Conservation (phyloP, 805 yeast species). For the Pichia pseudocactophila region DNA sequence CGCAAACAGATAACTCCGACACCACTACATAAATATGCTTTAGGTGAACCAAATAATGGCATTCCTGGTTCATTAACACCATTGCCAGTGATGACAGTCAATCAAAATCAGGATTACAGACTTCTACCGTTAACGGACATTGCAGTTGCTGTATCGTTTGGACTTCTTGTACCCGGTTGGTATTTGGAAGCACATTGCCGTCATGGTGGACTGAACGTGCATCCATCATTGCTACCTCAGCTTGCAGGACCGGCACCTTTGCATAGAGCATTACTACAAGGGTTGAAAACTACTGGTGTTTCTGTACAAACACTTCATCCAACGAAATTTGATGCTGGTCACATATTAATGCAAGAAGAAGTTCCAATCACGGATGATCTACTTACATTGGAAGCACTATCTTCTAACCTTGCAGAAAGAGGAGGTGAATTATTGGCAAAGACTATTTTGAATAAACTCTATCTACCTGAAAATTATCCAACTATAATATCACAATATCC, state of each 20-base stretch:
- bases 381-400: slow-evolving; percentile 26
- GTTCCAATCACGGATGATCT: not conserved
- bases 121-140: not conserved
- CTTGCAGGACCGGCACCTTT: slow-evolving; percentile 88
- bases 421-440: slow-evolving; percentile 53
- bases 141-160: slow-evolving; percentile 82
- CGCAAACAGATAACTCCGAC: slow-evolving; percentile 27
- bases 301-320: slow-evolving; percentile 89
- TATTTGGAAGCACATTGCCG: slow-evolving; percentile 37
- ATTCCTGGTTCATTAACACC: slow-evolving; percentile 26
- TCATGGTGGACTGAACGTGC: slow-evolving; percentile 79
- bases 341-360: slow-evolving; percentile 50
- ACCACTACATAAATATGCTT: not conserved
- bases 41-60: slow-evolving; percentile 25
- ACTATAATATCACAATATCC: slow-evolving; percentile 22
- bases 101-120: not conserved
- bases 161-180: slow-evolving; percentile 61
- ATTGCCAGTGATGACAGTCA: slow-evolving; percentile 32
- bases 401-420: slow-evolving; percentile 40
- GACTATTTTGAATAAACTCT: slow-evolving; percentile 31
- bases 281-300: slow-evolving; percentile 64
- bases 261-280: slow-evolving; percentile 65
- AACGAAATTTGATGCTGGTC: slow-evolving; percentile 72
- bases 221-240: slow-evolving; percentile 80
- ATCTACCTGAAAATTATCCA: slow-evolving; percentile 8